phyloP scores from a whole-genome alignment of 805 yeast genomes.

The Kluyveromyces wickerhamii region DNA sequence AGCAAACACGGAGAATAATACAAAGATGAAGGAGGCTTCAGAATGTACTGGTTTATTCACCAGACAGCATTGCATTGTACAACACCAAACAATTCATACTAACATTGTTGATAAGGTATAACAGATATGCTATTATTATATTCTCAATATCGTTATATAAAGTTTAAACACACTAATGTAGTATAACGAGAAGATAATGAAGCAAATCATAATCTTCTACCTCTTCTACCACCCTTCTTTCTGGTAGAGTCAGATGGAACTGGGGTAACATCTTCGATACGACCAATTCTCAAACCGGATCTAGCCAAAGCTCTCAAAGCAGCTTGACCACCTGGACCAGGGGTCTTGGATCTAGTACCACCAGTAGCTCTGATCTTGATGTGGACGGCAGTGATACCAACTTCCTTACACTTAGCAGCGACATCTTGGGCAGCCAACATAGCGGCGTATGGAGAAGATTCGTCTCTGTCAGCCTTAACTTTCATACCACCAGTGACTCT shows the following conservation, averaged over 20 bases:
- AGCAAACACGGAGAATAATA: too few species aligned
- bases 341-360: conserved; percentile 99
- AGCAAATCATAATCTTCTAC: conserved; percentile 87
- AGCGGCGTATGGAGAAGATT: conserved; percentile 99
- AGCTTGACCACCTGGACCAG: conserved; percentile 99
- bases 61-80: too few species aligned
- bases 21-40: too few species aligned
- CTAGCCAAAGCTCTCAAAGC: conserved; percentile 99
- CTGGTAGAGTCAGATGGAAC: conserved; percentile 99
- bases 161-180: conserved; percentile 5
- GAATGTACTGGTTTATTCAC: too few species aligned
- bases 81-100: too few species aligned
- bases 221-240: conserved; percentile 99
- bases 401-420: conserved; percentile 98
- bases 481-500: conserved; percentile 99
- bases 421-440: conserved; percentile 99
- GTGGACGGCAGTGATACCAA: conserved; percentile 99
- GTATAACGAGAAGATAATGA: conserved; percentile 6
- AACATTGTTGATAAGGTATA: too few species aligned
- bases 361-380: conserved; percentile 99
- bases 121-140: conserved; percentile 6
- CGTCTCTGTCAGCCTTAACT: conserved; percentile 99
- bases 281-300: conserved; percentile 99
- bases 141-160: conserved; percentile 5
- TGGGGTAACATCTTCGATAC: conserved; percentile 99